Evolutionary conservation across 2,329 filamentous ascomycete genomes (phyloP).

Genomic region (Fusarium metavorans): DNA sequence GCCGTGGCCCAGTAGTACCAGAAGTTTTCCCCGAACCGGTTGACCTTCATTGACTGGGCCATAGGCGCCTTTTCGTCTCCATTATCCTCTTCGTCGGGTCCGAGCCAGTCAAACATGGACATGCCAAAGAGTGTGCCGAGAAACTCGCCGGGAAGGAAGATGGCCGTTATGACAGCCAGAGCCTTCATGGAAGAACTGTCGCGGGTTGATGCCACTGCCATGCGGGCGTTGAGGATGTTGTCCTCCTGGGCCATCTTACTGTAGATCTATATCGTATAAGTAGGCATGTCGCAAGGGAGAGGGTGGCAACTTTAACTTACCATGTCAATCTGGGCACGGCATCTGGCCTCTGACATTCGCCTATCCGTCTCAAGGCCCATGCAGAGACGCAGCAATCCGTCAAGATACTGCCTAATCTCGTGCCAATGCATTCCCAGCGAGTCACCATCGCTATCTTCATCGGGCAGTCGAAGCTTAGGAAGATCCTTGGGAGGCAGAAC

Average conservation of each 20-base stretch:
- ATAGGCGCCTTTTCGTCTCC: background rate
- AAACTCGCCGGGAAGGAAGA: constrained; percentile 62
- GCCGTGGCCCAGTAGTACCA: constrained; percentile 62
- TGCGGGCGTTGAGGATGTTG: constrained; percentile 58
- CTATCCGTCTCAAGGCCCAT: constrained; percentile 59
- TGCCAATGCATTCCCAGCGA: constrained; percentile 57
- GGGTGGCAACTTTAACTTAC: constrained; percentile 42
- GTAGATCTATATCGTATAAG: constrained; percentile 53
- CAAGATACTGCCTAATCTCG: constrained; percentile 60
- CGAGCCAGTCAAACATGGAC: constrained; percentile 62
- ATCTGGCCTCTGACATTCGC: constrained; percentile 59
- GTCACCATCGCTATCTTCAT: constrained; percentile 37
- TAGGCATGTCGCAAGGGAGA: background rate
- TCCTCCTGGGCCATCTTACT: constrained; percentile 63
- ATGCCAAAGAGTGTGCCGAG: constrained; percentile 60
- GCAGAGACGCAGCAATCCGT: constrained; percentile 57
- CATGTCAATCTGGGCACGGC: constrained; percentile 61
- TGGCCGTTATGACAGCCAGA: constrained; percentile 59
- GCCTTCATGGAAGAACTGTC: constrained; percentile 63
- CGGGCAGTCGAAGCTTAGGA: constrained; percentile 28
- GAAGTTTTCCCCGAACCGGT: constrained; percentile 54
- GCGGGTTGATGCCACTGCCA: constrained; percentile 55
- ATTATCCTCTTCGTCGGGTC: constrained; percentile 48
- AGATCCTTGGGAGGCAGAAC: constrained; percentile 38
- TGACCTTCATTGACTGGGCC: constrained; percentile 9